A percentile compares a stretch with the other conserved stretches of the same genome.
Evolutionary conservation across 805 yeast genomes (phyloP).

Genomic region (Vanderwaltozyma yarrowii): DNA sequence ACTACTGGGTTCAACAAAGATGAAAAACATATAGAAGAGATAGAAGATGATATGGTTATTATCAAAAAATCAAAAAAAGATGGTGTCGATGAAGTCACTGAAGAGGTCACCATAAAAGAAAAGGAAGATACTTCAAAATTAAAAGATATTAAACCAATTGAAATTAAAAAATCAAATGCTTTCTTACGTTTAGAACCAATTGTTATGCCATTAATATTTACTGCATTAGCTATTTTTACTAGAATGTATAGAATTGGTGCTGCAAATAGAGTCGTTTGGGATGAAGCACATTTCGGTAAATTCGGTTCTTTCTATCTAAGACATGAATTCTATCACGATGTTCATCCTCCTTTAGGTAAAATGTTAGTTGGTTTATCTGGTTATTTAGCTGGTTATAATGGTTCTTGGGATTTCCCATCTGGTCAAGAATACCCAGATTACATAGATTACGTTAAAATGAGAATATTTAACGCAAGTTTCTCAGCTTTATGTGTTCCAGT

Average conservation of each 20-base stretch:
- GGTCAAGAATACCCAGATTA: constrained; percentile 57
- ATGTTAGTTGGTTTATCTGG: constrained; percentile 73
- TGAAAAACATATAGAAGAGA: not conserved
- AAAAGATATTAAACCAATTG: not conserved
- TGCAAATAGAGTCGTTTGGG: constrained; percentile 66
- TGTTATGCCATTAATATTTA: constrained; percentile 36
- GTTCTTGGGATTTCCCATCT: constrained; percentile 64
- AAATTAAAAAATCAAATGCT: not conserved
- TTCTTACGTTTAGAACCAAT: constrained; percentile 29
- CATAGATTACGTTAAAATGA: constrained; percentile 52
- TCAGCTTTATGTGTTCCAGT: constrained; percentile 58
- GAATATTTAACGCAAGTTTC: constrained; percentile 60
- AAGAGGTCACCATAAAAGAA: not conserved
- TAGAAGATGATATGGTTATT: not conserved
- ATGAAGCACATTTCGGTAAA: constrained; percentile 85
- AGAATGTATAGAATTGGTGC: constrained; percentile 51
- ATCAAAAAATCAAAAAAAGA: not conserved
- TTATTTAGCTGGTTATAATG: constrained; percentile 65
- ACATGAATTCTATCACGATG: constrained; percentile 78
- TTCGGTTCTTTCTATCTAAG: constrained; percentile 73
- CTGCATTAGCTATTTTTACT: constrained; percentile 39
- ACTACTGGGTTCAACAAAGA: not conserved
- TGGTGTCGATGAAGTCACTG: not conserved
- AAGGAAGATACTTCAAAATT: not conserved
- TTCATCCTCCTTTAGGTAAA: constrained; percentile 81